A percentile compares a stretch with the other conserved stretches of the same genome.
Conservation (phyloP, 1,284 basidiomycete species). For the Fomitiporia mediterranea region DNA sequence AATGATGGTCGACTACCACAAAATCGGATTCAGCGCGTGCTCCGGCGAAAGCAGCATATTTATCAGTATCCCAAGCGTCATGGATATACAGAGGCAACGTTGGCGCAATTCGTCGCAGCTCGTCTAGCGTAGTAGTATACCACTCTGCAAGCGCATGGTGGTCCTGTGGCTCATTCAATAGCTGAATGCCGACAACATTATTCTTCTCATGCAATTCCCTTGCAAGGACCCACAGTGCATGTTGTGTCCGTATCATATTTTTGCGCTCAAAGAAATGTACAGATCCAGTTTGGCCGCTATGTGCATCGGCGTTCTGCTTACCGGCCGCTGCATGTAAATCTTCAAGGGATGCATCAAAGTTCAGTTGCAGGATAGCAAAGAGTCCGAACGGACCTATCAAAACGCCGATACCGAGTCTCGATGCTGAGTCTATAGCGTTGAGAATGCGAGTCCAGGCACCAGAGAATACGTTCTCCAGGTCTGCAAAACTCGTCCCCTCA, state of each 20-base stretch:
- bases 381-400: slow-evolving; percentile 51
- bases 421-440: slow-evolving; percentile 62
- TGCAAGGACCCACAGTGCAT: slow-evolving; percentile 42
- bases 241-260: slow-evolving; percentile 55
- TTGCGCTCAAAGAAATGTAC: slow-evolving; percentile 47
- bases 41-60: slow-evolving; percentile 45
- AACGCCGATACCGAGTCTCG: slow-evolving; percentile 67
- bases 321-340: slow-evolving; percentile 74
- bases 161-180: slow-evolving; percentile 79
- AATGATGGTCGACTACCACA: slow-evolving; percentile 76
- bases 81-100: slow-evolving; percentile 67
- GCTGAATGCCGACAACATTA: slow-evolving; percentile 77
- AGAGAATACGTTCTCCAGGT: slow-evolving; percentile 52
- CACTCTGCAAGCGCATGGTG: slow-evolving; percentile 53
- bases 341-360: slow-evolving; percentile 26
- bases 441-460: slow-evolving; percentile 74
- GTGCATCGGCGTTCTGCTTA: slow-evolving; percentile 67
- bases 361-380: background rate
- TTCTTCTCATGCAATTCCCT: slow-evolving; percentile 41
- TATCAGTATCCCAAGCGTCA: slow-evolving; percentile 74
- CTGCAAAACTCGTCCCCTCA: slow-evolving; percentile 68
- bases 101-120: slow-evolving; percentile 50
- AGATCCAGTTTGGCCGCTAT: slow-evolving; percentile 56
- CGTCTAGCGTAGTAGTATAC: slow-evolving; percentile 59
- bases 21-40: slow-evolving; percentile 34